A percentile compares a stretch with the other conserved stretches of the same genome.
phyloP scores from a whole-genome alignment of 345 rosid genomes.

The Leavenworthia alabamica region DNA sequence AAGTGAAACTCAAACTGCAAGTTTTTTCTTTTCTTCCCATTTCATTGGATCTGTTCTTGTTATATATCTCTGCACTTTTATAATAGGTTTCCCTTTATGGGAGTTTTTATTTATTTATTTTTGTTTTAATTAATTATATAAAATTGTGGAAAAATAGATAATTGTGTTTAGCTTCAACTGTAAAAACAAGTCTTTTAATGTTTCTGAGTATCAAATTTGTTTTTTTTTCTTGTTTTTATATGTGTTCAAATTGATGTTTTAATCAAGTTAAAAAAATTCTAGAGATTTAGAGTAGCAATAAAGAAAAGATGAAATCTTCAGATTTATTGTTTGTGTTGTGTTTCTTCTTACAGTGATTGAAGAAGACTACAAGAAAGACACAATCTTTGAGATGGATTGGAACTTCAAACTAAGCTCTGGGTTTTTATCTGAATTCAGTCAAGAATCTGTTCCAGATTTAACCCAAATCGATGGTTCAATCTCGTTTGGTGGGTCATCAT shows the following conservation, averaged over 20 bases:
- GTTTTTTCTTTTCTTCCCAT: conserved; percentile 20
- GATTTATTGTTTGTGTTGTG: conserved; percentile 9
- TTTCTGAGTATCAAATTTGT: background rate
- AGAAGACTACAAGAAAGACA: background rate
- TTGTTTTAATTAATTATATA: background rate
- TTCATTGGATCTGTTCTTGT: conserved; percentile 23
- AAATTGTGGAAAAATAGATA: background rate
- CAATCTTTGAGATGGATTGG: conserved; percentile 63
- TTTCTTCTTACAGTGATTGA: conserved; percentile 12
- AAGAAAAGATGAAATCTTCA: conserved; percentile 23
- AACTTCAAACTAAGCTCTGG: conserved; percentile 52
- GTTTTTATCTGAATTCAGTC: conserved; percentile 49
- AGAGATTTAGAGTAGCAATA: background rate
- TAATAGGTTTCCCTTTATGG: conserved; percentile 2
- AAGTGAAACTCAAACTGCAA: conserved; percentile 9
- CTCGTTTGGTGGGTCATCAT: conserved; percentile 30
- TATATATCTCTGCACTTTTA: conserved; percentile 21
- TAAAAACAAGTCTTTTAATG: background rate
- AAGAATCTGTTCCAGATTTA: conserved; percentile 38
- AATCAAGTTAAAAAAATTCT: background rate
- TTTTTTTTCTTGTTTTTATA: background rate
- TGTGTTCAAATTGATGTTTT: background rate
- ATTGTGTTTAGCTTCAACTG: background rate
- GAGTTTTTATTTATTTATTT: background rate
- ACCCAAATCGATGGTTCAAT: conserved; percentile 38